These are phyloP conservation scores for Fusarium concolor DNA, from an alignment of 2,329 filamentous ascomycete genomes.

Conservation along the genomic window DNA sequence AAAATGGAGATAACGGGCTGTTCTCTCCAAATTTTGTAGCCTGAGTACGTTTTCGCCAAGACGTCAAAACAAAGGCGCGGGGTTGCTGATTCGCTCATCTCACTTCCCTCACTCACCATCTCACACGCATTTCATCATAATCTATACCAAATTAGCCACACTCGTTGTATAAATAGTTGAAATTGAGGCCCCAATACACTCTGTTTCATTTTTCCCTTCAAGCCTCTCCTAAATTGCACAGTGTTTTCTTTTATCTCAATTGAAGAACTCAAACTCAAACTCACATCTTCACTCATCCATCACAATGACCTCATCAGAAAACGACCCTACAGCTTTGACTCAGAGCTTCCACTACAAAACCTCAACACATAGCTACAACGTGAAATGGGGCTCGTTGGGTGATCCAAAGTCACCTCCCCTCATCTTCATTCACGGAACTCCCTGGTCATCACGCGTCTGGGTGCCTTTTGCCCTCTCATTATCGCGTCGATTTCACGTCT, in stretches of 20 bases:
- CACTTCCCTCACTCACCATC: neutral
- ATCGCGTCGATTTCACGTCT: conserved; percentile 51
- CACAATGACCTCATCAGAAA: conserved; percentile 23
- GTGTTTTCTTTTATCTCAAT: neutral
- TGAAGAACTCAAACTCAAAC: neutral
- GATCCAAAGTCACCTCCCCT: conserved; percentile 47
- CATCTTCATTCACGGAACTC: conserved; percentile 60
- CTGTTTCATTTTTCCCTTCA: neutral
- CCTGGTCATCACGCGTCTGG: conserved; percentile 59
- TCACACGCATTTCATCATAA: neutral
- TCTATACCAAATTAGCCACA: neutral
- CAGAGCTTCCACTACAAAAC: conserved; percentile 49
- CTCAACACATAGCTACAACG: conserved; percentile 44
- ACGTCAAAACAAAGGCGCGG: conserved; percentile 14
- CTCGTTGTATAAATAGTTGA: neutral
- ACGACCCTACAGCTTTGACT: conserved; percentile 22
- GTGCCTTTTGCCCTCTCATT: conserved; percentile 51
- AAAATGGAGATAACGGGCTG: neutral
- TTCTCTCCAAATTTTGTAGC: neutral
- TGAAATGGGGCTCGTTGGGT: conserved; percentile 53
- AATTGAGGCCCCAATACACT: too few relatives aligned
- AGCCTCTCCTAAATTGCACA: too few relatives aligned
- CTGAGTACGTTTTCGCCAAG: neutral
- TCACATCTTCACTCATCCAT: too few relatives aligned
- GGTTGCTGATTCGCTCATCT: neutral